These are phyloP conservation scores for Phytophthora foliorum DNA, from an alignment of 352 stramenopile genomes.

Conservation along the genomic window DNA sequence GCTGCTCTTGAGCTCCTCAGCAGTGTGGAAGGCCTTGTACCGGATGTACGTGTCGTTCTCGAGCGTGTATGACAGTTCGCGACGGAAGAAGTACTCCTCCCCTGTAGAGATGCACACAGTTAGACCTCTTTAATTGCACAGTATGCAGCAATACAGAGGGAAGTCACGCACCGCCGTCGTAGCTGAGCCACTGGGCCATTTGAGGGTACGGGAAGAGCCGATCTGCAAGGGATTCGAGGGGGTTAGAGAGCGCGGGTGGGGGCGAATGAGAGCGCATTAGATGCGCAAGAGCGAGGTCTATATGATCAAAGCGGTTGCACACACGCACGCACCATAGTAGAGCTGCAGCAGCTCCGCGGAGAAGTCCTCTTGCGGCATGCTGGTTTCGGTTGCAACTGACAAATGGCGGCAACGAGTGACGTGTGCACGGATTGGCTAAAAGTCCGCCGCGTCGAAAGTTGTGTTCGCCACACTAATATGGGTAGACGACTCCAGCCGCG, in stretches of 20 bases:
- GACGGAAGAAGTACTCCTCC: slow-evolving; percentile 85
- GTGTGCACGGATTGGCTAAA: too few relatives aligned
- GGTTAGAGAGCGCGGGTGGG: background rate
- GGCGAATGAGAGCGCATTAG: slow-evolving; percentile 3
- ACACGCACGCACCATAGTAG: slow-evolving; percentile 75
- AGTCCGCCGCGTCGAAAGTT: background rate
- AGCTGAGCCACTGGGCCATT: slow-evolving; percentile 86
- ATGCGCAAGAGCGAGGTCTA: background rate
- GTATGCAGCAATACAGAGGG: background rate
- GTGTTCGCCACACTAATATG: background rate
- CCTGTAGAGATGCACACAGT: slow-evolving; percentile 36
- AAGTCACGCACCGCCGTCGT: slow-evolving; percentile 69
- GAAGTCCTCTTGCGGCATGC: slow-evolving; percentile 84
- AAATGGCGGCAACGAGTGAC: slow-evolving; percentile 10
- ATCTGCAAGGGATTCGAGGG: slow-evolving; percentile 46
- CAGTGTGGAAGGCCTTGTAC: slow-evolving; percentile 96
- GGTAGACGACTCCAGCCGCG: background rate
- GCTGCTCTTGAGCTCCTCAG: slow-evolving; percentile 83
- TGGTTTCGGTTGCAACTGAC: slow-evolving; percentile 14
- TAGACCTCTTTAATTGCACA: slow-evolving; percentile 5
- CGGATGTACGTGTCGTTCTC: slow-evolving; percentile 99
- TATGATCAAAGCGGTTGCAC: background rate
- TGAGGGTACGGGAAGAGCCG: slow-evolving; percentile 89
- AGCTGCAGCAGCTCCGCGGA: slow-evolving; percentile 87
- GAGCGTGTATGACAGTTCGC: slow-evolving; percentile 99